phyloP scores from a whole-genome alignment of 371 early-diverging fungal species.

The Lichtheimia ramosa region DNA sequence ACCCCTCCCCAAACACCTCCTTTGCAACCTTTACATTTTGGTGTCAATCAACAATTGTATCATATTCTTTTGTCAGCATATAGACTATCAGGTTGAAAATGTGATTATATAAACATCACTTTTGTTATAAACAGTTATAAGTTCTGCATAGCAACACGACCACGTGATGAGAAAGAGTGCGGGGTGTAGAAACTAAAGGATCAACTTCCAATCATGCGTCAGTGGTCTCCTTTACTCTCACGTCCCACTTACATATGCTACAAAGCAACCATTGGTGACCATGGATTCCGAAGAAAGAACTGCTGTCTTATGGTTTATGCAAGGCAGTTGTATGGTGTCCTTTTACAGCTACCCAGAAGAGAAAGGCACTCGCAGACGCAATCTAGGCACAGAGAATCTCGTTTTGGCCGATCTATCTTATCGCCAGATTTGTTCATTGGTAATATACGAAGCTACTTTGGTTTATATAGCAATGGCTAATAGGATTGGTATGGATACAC shows the following conservation, averaged over 20 bases:
- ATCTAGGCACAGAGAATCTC: conserved; percentile 7
- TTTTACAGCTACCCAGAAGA: conserved; percentile 10
- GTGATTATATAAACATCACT: no score
- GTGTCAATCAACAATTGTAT: no score
- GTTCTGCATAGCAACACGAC: no score
- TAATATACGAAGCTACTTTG: conserved; percentile 8
- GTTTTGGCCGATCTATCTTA: conserved; percentile 24
- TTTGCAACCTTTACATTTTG: no score
- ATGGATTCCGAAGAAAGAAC: not conserved
- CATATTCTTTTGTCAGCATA: no score
- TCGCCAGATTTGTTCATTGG: conserved; percentile 24
- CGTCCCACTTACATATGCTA: not conserved
- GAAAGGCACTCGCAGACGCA: not conserved
- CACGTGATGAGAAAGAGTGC: no score
- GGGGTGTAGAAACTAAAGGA: no score
- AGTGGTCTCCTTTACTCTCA: not conserved
- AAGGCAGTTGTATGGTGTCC: conserved; percentile 10
- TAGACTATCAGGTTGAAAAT: no score
- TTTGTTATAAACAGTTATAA: no score
- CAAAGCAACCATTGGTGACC: conserved; percentile 2
- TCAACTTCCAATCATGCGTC: not conserved
- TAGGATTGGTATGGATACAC: not conserved
- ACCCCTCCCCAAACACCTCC: no score
- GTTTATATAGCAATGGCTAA: no score
- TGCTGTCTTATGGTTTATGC: conserved; percentile 15